Evolutionary conservation across 2,329 filamentous ascomycete species (phyloP), one percentile per base, ranked within the genome.

Genomic region (Arachnomyces sp.): DNA sequence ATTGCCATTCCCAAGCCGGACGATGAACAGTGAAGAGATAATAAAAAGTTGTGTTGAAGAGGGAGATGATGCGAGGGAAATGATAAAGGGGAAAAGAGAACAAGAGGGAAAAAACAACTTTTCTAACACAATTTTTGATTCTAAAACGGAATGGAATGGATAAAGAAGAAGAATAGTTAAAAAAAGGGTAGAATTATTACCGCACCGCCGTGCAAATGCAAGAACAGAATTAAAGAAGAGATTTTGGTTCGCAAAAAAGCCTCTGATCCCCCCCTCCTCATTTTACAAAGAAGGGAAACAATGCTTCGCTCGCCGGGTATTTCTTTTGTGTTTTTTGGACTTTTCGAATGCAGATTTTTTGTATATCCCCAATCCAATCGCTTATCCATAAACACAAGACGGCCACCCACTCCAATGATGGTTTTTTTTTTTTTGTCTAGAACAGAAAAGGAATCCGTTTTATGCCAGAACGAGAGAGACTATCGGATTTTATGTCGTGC

Each of bases 401-500:
- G 21, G 9, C 21, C 21, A 25, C 21, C 21, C 21, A 25, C 21
- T 25, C 21, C 21, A 25, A 25, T 25, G 21, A 25, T 36, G 12
- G 32, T 18, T 12, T 15, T 18, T 18, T 13, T 18, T 15, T 51
- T 59, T 61, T 57, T 58, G 21, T 25, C 9, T 5, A 25, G 21
- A 25, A 25, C 21, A 9, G 21, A 9, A 25, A 25, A 25, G 21
- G 21, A 25, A 25, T 5, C n/a, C n/a, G n/a, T n/a, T n/a, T 61
- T 57, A 60, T 58, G 57, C 54, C 57, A 52, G 56, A 52, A 50
- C 46, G 52, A 37, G 28, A 29, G 7, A 25, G 35, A 30, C 7
- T 12, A 35, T 30, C 11, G 11, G 17, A 8, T 28, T 61, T 60
- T 64, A 64, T 62, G 59, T 59, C 53, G 60, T 48, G 53, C 57